Base-by-base conservation (phyloP, 179 eudicot genomes). In the Camellia oleifera region DNA sequence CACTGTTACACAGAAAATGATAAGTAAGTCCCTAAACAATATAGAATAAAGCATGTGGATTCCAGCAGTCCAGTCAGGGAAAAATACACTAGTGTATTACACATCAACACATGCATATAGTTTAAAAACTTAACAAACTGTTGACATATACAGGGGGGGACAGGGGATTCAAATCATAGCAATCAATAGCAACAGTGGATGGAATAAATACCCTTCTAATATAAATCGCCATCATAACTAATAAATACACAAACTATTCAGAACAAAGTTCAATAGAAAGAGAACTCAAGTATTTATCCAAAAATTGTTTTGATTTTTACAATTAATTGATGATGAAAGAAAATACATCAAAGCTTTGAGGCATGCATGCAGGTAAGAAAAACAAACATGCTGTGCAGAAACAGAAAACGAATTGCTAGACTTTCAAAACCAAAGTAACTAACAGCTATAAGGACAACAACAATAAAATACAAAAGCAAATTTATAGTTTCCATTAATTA, bases 1-100 rank as follows among this genome's bases (percentile, higher is more conserved):
- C 99, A 85, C 99, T 96, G 97, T 83, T 78, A 82, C 13, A 62
- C 26, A 87, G 42, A 66, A 84, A 18, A 57, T 11, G 17, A 7
- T 65, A 20, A 65, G 52, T 68, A 77, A 74, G 72, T 61, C 17
- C 8, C 53, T 40, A 56, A 57, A 44, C 68, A 74, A 66, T 17
- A 17, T 42, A 57, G 23, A 52, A 18, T 40, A 17, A 53, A 70
- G 12, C 6, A 46, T 72, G 60, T 7, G 40, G 77, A 42, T 73
- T 70, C 69, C 26, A 15, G 50, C 40, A 72, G 17, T 45, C 13
- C 45, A 20, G 7, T 7, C 56, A 52, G 48, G 15, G 48, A 20
- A 40, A 48, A 66, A 6, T 48, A 14, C 20, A 32, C 62, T 2
- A 26, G 66, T 69, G 52, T 11, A 54, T 12, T 11, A 54, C 58